Evolutionary conservation across 2,329 filamentous ascomycete species (phyloP).

Genomic region (Colletotrichum kahawae): DNA sequence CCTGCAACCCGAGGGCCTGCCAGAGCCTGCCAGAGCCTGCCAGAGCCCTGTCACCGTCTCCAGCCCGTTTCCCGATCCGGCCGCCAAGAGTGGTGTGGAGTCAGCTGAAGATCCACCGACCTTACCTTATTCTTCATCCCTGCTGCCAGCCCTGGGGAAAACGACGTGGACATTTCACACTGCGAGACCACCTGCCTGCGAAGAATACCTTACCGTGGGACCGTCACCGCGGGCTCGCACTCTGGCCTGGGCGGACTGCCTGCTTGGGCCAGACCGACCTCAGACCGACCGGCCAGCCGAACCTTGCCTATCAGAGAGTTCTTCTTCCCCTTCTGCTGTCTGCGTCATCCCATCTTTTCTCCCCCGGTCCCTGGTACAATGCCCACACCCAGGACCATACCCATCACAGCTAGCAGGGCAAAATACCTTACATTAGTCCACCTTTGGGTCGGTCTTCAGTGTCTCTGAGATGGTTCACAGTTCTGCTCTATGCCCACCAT

Average conservation of each 20-base stretch:
- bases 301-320: not conserved
- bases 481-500: not conserved
- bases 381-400: not conserved
- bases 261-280: not conserved
- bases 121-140: constrained; percentile 20
- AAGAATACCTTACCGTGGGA: not conserved
- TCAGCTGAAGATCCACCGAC: constrained; percentile 17
- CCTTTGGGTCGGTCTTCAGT: not conserved
- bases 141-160: not conserved
- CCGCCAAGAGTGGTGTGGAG: constrained; percentile 7
- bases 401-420: not conserved
- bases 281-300: not conserved
- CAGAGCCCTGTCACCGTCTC: not conserved
- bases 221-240: not conserved
- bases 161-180: not conserved
- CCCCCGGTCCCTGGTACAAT: not conserved
- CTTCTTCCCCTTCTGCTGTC: not conserved
- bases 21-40: not conserved
- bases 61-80: constrained; percentile 21
- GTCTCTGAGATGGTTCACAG: not conserved
- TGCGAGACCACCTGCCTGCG: not conserved
- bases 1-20: not conserved
- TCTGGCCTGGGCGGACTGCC: not conserved
- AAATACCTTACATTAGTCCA: not conserved
- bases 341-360: constrained; percentile 2